These are phyloP conservation scores for Suillus luteus DNA, from an alignment of 768 basidiomycete species.

Conservation along the genomic window DNA sequence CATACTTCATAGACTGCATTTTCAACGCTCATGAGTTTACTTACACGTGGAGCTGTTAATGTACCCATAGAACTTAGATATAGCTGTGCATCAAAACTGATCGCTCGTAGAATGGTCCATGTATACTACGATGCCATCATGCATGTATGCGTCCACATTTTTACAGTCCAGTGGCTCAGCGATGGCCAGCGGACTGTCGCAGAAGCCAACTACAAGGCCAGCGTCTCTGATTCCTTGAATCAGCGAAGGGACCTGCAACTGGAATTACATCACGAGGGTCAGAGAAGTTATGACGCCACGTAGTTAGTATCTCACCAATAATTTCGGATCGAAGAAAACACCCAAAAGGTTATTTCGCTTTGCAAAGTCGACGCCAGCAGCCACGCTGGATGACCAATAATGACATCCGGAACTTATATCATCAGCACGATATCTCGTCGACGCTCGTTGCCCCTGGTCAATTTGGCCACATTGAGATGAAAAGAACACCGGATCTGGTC, in stretches of 20 bases:
- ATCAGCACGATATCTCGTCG: slow-evolving; percentile 41
- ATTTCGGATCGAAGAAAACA: slow-evolving; percentile 81
- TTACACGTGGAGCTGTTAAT: slow-evolving; percentile 19
- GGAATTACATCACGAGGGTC: slow-evolving; percentile 17
- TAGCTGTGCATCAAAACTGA: slow-evolving; percentile 30
- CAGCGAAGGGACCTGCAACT: slow-evolving; percentile 89
- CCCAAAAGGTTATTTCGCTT: slow-evolving; percentile 92
- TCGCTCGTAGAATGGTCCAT: slow-evolving; percentile 62
- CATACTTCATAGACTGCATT: slow-evolving; percentile 22
- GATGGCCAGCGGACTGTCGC: slow-evolving; percentile 55
- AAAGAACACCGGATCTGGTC: slow-evolving; percentile 91
- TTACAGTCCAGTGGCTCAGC: slow-evolving; percentile 44
- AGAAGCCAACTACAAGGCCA: slow-evolving; percentile 84
- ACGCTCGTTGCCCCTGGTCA: slow-evolving; percentile 38
- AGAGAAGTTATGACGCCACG: slow-evolving; percentile 18
- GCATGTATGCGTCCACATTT: slow-evolving; percentile 69
- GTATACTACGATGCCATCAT: slow-evolving; percentile 66
- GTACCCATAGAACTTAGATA: slow-evolving; percentile 28
- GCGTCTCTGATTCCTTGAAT: slow-evolving; percentile 87
- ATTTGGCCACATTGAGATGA: slow-evolving; percentile 81
- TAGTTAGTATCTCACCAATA: slow-evolving; percentile 63
- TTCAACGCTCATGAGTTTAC: slow-evolving; percentile 23
- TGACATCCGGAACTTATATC: slow-evolving; percentile 46
- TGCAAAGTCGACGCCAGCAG: slow-evolving; percentile 92
- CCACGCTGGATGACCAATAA: slow-evolving; percentile 65